Base-by-base conservation (phyloP, 352 stramenopile genomes). In the Phytophthora pistaciae region DNA sequence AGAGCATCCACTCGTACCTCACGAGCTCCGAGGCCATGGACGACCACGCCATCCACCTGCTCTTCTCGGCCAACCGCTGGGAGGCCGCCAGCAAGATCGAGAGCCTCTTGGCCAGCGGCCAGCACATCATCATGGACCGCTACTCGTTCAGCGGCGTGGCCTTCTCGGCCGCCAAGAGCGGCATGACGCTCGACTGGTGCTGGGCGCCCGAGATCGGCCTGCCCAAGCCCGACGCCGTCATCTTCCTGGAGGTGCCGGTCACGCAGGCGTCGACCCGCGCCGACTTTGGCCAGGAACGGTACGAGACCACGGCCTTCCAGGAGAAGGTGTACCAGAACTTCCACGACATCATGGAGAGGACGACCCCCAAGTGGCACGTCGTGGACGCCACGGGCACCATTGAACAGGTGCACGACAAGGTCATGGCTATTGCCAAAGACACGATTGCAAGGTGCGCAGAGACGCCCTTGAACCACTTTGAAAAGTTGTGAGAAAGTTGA, bases 1-100 rank as follows among this genome's bases (percentile, higher is more conserved):
- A 96, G 70, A 91, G 99, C 36, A 99, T 99, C 79, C 94, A 99
- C 77, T 67, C 86, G 54, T 99, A 99, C 80, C 80, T 99, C 23
- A 94, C 89, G 44, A 96, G 85, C 60, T 86, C 75, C 46, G 90
- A 77, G 3, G 36, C 87, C 50, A 92, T 99, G 82, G 97, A 99
- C 78, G 98, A 99, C 89, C 91, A 92, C 53, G 96, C 92, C 25
- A 98, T 99, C 63, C 98, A 99, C 83, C 83, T 99, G 46, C 86
- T 99, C 27, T 99, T 99, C 85, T 98, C 96, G 40, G 98, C 98
- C 20, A 99, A 99, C 85, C 96, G 98, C 55, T 99, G 98, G 98
- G 98, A 99, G 77, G 90, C 92, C n/a, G 90, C 88, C 9, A 57
- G 56, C 29, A 87, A 85, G 59, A 91, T 97, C 40, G 81, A 93